A percentile compares a stretch with the other conserved stretches of the same genome.
Conservation (phyloP, 306 rosid species). For the Crotalaria pallida region DNA sequence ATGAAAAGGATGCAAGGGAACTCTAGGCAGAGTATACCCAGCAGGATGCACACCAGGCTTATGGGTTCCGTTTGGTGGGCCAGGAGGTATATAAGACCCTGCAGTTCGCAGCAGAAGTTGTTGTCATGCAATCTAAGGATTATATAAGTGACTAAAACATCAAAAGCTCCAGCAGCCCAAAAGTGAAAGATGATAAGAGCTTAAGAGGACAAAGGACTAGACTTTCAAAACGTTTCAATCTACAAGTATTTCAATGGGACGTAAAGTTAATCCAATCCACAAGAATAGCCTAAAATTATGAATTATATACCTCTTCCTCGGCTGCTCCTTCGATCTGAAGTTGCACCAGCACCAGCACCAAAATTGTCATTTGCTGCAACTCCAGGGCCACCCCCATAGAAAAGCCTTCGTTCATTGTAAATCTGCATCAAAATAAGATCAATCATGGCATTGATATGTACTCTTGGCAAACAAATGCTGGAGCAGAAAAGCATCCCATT, state of each 20-base stretch:
- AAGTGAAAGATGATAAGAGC: not conserved
- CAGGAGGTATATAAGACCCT: conserved; percentile 86
- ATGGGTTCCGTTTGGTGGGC: conserved; percentile 88
- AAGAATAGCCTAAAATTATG: not conserved
- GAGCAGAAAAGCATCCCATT: not conserved
- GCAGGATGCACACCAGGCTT: conserved; percentile 88
- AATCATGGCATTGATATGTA: conserved; percentile 17
- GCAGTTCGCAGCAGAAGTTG: conserved; percentile 18
- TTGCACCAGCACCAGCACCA: conserved; percentile 53
- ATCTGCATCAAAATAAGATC: conserved; percentile 43
- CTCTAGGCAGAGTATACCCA: conserved; percentile 85
- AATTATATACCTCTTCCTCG: conserved; percentile 87
- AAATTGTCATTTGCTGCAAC: conserved; percentile 64
- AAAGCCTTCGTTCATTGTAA: conserved; percentile 88
- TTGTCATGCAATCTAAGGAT: not conserved
- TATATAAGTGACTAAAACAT: not conserved
- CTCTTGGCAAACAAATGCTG: not conserved
- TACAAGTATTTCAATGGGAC: not conserved
- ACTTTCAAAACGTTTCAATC: not conserved
- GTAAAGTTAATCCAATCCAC: not conserved
- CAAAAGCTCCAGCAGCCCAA: conserved; percentile 13
- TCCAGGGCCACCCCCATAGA: conserved; percentile 93
- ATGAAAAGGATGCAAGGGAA: conserved; percentile 77
- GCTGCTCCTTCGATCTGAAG: conserved; percentile 63
- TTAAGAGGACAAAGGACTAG: not conserved